Evolutionary conservation across 1,284 basidiomycete species (phyloP), one percentile per base, ranked within the genome.

Genomic region (Pisolithus thermaeus): DNA sequence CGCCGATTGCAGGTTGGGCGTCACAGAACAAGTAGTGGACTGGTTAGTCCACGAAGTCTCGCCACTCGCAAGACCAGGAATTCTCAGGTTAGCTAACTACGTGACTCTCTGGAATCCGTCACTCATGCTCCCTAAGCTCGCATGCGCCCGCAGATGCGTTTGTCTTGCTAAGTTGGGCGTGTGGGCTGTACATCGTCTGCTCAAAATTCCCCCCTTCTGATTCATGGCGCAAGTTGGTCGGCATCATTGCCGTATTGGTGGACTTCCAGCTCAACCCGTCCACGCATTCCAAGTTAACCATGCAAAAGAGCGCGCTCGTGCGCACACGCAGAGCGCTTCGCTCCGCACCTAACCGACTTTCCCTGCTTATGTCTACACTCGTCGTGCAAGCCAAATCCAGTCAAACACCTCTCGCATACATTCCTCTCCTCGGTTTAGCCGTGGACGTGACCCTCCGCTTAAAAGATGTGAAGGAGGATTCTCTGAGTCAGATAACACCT

Each of bases 91-190:
- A 58, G 75, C 12, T 37, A 41, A 2, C 40, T 57, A 20, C 42
- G 45, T 59, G 56, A 51, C 41, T 2, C 40, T 20, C 35, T 36
- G 27, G n/a, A 36, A 6, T 28, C 46, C 30, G 14, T 49, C 46
- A 39, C 52, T 42, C 22, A 57, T 22, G 44, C 28, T 16, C 56
- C 50, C 41, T 14, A 55, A 85, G 84, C 58, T 77, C 83, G 6
- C 76, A 79, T 60, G 83, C 86, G 2, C 70, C 84, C 7, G 68
- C 79, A 7, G 80, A 87, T 56, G 60, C 87, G 32, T 87, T 87
- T 61, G 80, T 87, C 18, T 76, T 93, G 6, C 73, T 91, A 35
- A 82, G 75, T 57, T 93, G 90, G 88, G 73, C 80, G 7, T 86
- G 83, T 60, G 76, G 75, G 12, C 66, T 91, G 39, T 90, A 88